Conservation (phyloP, 208 protist species). For the Leishmania braziliensis region DNA sequence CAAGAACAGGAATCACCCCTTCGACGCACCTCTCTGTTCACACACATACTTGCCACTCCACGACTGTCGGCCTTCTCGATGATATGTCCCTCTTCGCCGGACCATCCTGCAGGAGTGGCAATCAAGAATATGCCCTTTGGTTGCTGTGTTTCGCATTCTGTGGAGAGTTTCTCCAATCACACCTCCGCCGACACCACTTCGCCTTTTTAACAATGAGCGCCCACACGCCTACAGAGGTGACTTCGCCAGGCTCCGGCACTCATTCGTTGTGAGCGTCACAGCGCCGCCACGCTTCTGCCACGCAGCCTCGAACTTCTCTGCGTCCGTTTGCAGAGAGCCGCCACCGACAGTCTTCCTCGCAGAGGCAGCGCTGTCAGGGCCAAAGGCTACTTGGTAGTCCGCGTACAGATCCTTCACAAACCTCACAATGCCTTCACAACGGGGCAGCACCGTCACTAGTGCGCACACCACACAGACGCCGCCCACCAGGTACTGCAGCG, state of each 20-base stretch:
- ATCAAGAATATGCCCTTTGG: background rate
- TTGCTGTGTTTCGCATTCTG: background rate
- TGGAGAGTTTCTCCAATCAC: background rate
- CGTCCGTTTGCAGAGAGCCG: background rate
- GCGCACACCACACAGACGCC: constrained; percentile 16
- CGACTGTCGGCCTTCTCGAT: background rate
- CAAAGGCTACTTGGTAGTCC: constrained; percentile 41
- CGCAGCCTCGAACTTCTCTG: constrained; percentile 26
- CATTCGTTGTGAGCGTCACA: constrained; percentile 19
- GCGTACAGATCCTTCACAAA: constrained; percentile 30
- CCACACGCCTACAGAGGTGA: background rate
- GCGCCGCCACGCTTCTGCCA: constrained; percentile 32
- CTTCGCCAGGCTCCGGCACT: no score
- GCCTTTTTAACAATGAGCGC: background rate
- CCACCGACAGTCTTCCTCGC: background rate
- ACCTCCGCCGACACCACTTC: background rate
- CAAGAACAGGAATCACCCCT: background rate
- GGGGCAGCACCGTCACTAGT: constrained; percentile 28
- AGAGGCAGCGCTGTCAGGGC: background rate
- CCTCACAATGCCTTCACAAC: constrained; percentile 5
- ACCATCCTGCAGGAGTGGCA: background rate
- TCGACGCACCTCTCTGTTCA: background rate
- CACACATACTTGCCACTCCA: background rate
- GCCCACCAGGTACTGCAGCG: constrained; percentile 36
- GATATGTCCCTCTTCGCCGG: background rate